A percentile compares a stretch with the other conserved stretches of the same genome.
phyloP scores from a whole-genome alignment of 2,329 filamentous ascomycete genomes.

The Acarospora socialis region DNA sequence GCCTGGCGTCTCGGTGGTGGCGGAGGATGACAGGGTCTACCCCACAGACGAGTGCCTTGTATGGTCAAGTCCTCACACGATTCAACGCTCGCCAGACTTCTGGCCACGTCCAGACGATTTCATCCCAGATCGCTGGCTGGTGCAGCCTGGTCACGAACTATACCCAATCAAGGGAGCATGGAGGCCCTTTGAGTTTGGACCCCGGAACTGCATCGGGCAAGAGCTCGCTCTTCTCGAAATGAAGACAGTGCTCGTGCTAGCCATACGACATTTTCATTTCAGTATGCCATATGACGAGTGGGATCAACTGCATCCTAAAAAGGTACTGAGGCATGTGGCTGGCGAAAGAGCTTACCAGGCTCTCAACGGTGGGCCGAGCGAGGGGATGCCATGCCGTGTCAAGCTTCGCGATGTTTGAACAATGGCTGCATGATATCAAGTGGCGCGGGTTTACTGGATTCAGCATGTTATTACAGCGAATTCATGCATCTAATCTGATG shows the following conservation, averaged over 20 bases:
- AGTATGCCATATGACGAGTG: constrained; percentile 5
- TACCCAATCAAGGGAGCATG: constrained; percentile 9
- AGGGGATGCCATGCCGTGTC: constrained; percentile 4
- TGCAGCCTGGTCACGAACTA: constrained; percentile 3
- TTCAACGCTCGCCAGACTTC: constrained; percentile 25
- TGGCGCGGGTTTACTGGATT: too few species aligned
- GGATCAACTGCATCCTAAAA: background rate
- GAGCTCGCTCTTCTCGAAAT: constrained; percentile 10
- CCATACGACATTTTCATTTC: constrained; percentile 5
- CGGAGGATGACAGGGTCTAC: constrained; percentile 17
- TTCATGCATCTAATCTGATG: too few species aligned
- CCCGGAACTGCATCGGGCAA: constrained; percentile 10
- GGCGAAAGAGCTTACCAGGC: constrained; percentile 10
- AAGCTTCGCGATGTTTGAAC: too few species aligned
- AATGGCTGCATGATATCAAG: too few species aligned
- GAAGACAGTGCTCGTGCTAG: constrained; percentile 4
- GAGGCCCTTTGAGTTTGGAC: constrained; percentile 11
- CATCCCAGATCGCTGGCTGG: constrained; percentile 22
- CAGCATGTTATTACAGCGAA: too few species aligned
- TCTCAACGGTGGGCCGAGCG: background rate
- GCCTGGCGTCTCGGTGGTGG: constrained; percentile 18
- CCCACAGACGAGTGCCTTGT: constrained; percentile 23
- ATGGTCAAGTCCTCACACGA: constrained; percentile 22
- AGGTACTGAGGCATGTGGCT: constrained; percentile 2
- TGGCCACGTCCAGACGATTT: constrained; percentile 25